phyloP scores from a whole-genome alignment of 73 alveolate species.

The Paramecium tetraurelia region DNA sequence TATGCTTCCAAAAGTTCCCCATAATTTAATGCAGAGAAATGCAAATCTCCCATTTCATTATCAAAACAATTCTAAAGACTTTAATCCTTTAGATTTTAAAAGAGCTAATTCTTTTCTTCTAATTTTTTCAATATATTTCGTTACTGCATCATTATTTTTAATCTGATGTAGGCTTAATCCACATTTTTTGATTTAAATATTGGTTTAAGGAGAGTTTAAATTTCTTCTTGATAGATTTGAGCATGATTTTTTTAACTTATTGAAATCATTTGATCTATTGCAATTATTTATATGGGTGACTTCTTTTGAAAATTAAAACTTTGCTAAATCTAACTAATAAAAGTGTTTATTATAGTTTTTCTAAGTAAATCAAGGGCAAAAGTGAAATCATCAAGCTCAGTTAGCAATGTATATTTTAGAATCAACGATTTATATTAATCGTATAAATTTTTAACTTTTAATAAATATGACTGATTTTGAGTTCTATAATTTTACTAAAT shows the following conservation, averaged over 20 bases:
- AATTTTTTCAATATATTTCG: not conserved
- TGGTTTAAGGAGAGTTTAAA: not conserved
- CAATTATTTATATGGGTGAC: not conserved
- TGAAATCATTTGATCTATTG: not conserved
- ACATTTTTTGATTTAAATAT: not conserved
- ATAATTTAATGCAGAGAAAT: not conserved
- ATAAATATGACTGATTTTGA: constrained; percentile 4
- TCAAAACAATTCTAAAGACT: not conserved
- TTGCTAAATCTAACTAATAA: not conserved
- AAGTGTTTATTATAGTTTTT: not conserved
- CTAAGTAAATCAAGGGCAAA: not conserved
- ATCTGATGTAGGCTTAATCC: not conserved
- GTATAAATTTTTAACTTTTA: not conserved
- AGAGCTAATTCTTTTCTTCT: not conserved
- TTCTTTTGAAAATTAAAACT: not conserved
- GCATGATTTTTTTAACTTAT: not conserved
- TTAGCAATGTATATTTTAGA: not conserved
- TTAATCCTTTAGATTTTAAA: not conserved
- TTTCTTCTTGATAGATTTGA: not conserved
- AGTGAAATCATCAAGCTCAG: not conserved
- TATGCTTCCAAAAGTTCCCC: not conserved
- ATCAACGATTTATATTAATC: not conserved
- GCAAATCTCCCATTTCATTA: not conserved
- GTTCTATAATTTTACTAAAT: constrained; percentile 13
- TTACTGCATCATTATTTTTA: not conserved